These are phyloP conservation scores for Neotropicomus parvogracilis DNA, from an alignment of 1,284 basidiomycete genomes.

Conservation along the genomic window DNA sequence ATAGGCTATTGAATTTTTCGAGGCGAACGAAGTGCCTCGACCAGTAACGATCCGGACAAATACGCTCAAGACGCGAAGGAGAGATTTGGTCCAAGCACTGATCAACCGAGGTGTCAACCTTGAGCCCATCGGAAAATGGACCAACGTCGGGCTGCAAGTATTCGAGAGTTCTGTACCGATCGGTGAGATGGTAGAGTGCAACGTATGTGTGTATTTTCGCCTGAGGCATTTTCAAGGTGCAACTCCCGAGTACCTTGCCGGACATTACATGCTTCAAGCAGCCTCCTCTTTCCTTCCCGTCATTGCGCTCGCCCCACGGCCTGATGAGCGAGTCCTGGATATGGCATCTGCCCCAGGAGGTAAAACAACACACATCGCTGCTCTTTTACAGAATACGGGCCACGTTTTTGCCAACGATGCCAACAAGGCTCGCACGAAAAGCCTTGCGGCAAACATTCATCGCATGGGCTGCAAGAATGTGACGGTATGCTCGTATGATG, in stretches of 20 bases:
- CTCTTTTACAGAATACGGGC: slow-evolving; percentile 96
- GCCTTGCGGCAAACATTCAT: slow-evolving; percentile 94
- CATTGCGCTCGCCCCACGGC: slow-evolving; percentile 91
- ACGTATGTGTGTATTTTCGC: slow-evolving; percentile 1
- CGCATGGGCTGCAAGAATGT: slow-evolving; percentile 98
- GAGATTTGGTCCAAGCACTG: slow-evolving; percentile 92
- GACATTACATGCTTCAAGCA: slow-evolving; percentile 99
- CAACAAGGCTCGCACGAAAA: slow-evolving; percentile 94
- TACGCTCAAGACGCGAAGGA: slow-evolving; percentile 88
- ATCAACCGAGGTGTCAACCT: slow-evolving; percentile 96
- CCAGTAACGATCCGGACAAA: slow-evolving; percentile 99
- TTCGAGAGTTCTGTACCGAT: slow-evolving; percentile 97
- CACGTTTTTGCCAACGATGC: slow-evolving; percentile 98
- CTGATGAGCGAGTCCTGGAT: slow-evolving; percentile 92
- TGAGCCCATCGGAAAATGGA: slow-evolving; percentile 99
- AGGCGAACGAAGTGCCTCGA: slow-evolving; percentile 93
- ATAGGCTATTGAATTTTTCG: slow-evolving; percentile 96
- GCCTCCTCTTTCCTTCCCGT: slow-evolving; percentile 99
- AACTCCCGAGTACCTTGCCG: slow-evolving; percentile 97
- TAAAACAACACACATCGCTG: slow-evolving; percentile 95
- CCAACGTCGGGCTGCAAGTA: slow-evolving; percentile 95
- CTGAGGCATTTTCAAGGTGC: slow-evolving; percentile 50
- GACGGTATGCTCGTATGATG: slow-evolving; percentile 96
- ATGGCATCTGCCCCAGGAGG: slow-evolving; percentile 99
- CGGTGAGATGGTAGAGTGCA: slow-evolving; percentile 41